Conservation (phyloP, 2,329 filamentous ascomycete genomes). For the Phyllosticta ampelicida region DNA sequence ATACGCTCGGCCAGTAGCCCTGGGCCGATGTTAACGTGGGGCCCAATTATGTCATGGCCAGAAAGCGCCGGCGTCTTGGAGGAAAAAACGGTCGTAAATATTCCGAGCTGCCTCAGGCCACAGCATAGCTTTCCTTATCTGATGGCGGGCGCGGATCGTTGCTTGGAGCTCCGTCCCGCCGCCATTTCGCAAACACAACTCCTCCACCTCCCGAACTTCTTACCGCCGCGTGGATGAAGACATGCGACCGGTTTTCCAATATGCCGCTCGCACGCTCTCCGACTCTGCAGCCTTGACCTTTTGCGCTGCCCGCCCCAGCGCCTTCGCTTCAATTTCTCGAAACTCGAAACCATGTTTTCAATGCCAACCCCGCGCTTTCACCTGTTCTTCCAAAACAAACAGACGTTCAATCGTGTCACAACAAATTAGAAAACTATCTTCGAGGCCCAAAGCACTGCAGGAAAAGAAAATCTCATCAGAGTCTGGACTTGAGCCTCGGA, state of each 20-base stretch:
- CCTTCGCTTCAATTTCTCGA: background rate
- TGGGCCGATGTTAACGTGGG: background rate
- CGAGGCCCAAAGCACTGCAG: background rate
- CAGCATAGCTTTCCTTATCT: background rate
- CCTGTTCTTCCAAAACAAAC: conserved; percentile 1
- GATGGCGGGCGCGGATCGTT: background rate
- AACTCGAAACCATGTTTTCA: conserved; percentile 18
- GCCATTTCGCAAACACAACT: background rate
- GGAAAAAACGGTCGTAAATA: conserved; percentile 21
- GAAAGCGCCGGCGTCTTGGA: conserved; percentile 27
- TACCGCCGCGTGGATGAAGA: conserved; percentile 6
- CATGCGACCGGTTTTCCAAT: conserved; percentile 32
- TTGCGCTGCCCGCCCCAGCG: background rate
- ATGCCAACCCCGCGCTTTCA: conserved; percentile 21
- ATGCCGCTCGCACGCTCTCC: conserved; percentile 26
- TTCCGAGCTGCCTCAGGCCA: background rate
- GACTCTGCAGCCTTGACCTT: conserved; percentile 14
- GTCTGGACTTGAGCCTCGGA: background rate
- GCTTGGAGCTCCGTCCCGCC: background rate
- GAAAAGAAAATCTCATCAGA: background rate
- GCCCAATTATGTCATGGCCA: background rate
- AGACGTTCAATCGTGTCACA: background rate
- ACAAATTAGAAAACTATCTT: conserved; percentile 1
- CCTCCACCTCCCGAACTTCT: background rate
- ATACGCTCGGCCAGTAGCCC: too few species aligned